Base-by-base conservation (phyloP, 495 filamentous ascomycete genomes). In the Aspergillus homomorphus region DNA sequence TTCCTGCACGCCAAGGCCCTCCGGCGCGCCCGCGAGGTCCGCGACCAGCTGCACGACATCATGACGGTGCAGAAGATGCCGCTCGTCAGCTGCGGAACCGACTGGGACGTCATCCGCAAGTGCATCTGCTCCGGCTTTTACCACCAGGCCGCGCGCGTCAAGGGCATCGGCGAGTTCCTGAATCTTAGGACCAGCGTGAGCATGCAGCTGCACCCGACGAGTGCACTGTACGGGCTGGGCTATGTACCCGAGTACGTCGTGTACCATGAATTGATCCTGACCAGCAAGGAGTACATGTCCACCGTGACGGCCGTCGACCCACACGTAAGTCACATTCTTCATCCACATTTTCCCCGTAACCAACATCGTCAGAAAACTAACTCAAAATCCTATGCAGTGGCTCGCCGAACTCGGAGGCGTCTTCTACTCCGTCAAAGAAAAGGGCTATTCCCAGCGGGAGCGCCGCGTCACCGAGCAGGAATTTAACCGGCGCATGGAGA, bases 121-220 rank as follows among this genome's bases (percentile, higher is more conserved):
- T 97, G 94, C 69, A 96, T 99, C 60, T 98, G 95, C 75, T 91
- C 89, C 0, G 95, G 95, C 9, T 99, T 93, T 74, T 99, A 96
- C 70, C 94, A 98, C 63, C 95, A 99, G 73, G 93, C 95, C n/a
- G 95, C 95, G 10, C 90, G 91, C 61, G 91, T 94, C 33, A 96
- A 96, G 76, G 95, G 95, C 1, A 90, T 97, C 51, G 94, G 92
- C 53, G 95, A 98, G 74, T 99, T 97, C 71, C 86, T 95, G 77
- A 99, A 98, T 72, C 79, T 99, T 24, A 85, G 95, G 48, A 99
- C 95, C 0, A 91, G 87, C 61, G 92, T 99, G 7, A 92, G 89
- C 10, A 89, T 98, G 56, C 89, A 96, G 64, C 76, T 99, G 51
- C 95, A 98, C 72, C 93, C 95, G 22, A 98, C 95, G 1, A 91